Evolutionary conservation across 306 rosid species (phyloP).

Genomic region (Gillenia trifoliata): DNA sequence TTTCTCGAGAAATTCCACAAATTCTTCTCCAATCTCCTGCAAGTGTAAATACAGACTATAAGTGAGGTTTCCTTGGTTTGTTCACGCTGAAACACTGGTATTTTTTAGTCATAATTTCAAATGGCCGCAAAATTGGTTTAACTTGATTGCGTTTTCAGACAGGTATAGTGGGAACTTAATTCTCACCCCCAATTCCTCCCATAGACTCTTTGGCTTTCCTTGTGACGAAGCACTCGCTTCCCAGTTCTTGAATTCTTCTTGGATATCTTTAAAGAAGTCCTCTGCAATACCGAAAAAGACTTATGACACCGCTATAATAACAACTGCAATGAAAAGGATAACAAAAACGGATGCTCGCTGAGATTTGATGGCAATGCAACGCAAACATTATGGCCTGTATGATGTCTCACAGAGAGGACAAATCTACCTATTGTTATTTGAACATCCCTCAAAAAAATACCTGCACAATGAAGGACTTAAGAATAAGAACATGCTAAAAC

Average conservation of each 20-base stretch:
- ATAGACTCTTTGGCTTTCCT: slow-evolving; percentile 89
- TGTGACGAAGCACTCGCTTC: slow-evolving; percentile 73
- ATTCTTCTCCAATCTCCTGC: slow-evolving; percentile 98
- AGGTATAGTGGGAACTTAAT: not conserved
- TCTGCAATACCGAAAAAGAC: slow-evolving; percentile 40
- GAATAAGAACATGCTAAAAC: slow-evolving; percentile 40
- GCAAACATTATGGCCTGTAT: slow-evolving; percentile 26
- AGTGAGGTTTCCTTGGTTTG: slow-evolving; percentile 7
- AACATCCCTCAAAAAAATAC: slow-evolving; percentile 89
- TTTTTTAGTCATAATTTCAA: not conserved
- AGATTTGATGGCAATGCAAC: slow-evolving; percentile 22
- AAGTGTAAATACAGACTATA: slow-evolving; percentile 12
- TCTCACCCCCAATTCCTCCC: slow-evolving; percentile 94
- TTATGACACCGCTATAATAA: not conserved
- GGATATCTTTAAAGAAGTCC: slow-evolving; percentile 84
- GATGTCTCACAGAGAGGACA: slow-evolving; percentile 53
- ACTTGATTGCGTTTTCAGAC: not conserved
- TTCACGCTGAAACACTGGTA: not conserved
- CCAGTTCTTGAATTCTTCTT: slow-evolving; percentile 88
- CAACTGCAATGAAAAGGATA: slow-evolving; percentile 16
- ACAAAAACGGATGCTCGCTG: slow-evolving; percentile 13
- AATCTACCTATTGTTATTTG: slow-evolving; percentile 97
- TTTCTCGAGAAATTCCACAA: slow-evolving; percentile 93
- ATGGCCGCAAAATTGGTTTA: not conserved
- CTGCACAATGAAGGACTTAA: slow-evolving; percentile 73